Base-by-base conservation (phyloP, 106 monocot genomes). In the Platanthera zijinensis region DNA sequence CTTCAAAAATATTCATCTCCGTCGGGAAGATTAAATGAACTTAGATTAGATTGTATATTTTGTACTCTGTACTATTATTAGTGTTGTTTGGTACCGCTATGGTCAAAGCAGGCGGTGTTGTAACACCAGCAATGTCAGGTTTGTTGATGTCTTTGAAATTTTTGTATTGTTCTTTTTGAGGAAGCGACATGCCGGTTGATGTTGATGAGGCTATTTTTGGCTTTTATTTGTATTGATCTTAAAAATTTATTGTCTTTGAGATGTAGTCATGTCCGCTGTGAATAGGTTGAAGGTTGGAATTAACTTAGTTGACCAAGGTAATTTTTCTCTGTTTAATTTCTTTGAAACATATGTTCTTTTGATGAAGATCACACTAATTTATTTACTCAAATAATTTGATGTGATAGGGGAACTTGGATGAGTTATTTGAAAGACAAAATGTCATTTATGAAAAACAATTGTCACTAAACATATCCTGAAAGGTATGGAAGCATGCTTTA, bases 111-210 rank as follows among this genome's bases (percentile, higher is more conserved):
- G 94, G 90, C 80, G 94, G 94, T 73, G 91, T 99, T 79, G 82
- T 94, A 50, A 94, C 97, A 6, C 94, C 97, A 52, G 89, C 97
- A 56, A 94, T 99, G 94, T 99, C 94, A 85, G 94, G 97, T 99
- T 76, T n/a, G n/a, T 18, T 75, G 25, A 47, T 62, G 54, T 71
- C 63, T 39, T 82, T 71, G 30, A 6, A 57, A 64, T 66, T 25
- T 28, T 50, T 56, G 30, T 19, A 25, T 70, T 69, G 18, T 15
- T 28, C 32, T 32, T 67, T 13, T 76, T 50, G 73, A 45, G 54
- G 45, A 8, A n/a, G 21, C 25, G 25, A 25, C 25, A 25, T 25
- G 25, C 25, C 5, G 12, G 12, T 17, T 32, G 5, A 32, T 19
- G 52, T 68, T 69, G 67, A 5, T 73, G 11, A 3, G 21, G 52